Percentiles rank a stretch among this genome's conserved stretches.
Evolutionary conservation across 768 basidiomycete species (phyloP).

Genomic region (Agrocybe pediades): DNA sequence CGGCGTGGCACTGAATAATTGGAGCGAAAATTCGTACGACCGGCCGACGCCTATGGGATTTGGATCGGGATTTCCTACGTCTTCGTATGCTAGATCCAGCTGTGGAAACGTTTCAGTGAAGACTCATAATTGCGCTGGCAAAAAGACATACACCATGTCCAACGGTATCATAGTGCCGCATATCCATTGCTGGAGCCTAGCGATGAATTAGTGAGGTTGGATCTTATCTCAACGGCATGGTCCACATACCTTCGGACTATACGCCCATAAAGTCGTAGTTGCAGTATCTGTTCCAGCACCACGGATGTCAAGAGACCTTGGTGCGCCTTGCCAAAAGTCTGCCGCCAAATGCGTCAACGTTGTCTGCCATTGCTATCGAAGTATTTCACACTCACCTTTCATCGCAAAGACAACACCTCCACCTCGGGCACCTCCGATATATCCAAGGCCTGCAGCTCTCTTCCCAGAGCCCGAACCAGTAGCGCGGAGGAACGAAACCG

Average conservation of each 20-base stretch:
- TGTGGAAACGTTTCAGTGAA: conserved; percentile 6
- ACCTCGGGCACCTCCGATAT: conserved; percentile 34
- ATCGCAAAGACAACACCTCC: conserved; percentile 38
- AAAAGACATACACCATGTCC: conserved; percentile 31
- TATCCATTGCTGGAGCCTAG: conserved; percentile 36
- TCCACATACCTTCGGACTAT: conserved; percentile 26
- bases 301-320: conserved; percentile 36
- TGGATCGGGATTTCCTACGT: conserved; percentile 39
- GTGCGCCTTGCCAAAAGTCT: conserved; percentile 43
- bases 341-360: background rate
- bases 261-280: conserved; percentile 38
- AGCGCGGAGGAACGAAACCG: conserved; percentile 23
- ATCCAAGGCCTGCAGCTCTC: conserved; percentile 36
- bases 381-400: conserved; percentile 21
- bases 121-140: background rate
- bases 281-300: conserved; percentile 28
- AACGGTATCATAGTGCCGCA: conserved; percentile 40
- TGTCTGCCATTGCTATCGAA: background rate
- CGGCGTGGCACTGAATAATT: conserved; percentile 35
- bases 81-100: conserved; percentile 40
- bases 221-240: too few species aligned
- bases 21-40: conserved; percentile 35
- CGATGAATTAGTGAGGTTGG: background rate
- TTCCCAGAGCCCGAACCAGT: conserved; percentile 31
- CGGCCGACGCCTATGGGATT: conserved; percentile 37